phyloP scores from a whole-genome alignment of 2,329 filamentous ascomycete species.

The Phialocephala sp. region DNA sequence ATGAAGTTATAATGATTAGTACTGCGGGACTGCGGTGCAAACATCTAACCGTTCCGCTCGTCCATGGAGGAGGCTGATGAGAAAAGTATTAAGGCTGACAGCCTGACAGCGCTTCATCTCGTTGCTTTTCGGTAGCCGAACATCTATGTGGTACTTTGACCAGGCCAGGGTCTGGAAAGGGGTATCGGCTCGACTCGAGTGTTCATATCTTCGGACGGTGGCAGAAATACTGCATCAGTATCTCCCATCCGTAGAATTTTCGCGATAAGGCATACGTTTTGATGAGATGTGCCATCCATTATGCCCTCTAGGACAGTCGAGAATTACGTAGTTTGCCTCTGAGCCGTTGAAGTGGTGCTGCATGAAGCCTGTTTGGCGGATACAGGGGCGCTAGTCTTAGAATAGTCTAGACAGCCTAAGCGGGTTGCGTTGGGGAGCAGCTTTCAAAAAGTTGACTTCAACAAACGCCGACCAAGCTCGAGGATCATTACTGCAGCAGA shows the following conservation, averaged over 20 bases:
- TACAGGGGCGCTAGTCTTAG: neutral
- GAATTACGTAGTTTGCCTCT: slow-evolving; percentile 21
- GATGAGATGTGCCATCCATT: slow-evolving; percentile 20
- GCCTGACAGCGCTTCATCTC: slow-evolving; percentile 12
- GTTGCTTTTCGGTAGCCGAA: slow-evolving; percentile 3
- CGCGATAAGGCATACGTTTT: slow-evolving; percentile 16
- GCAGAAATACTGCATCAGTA: too few species aligned
- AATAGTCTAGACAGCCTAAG: neutral
- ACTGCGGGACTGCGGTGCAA: slow-evolving; percentile 4
- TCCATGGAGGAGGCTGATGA: slow-evolving; percentile 17
- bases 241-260: slow-evolving; percentile 7
- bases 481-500: slow-evolving; percentile 24
- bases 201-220: neutral
- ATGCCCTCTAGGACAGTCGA: neutral
- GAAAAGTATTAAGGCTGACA: slow-evolving; percentile 16
- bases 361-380: slow-evolving; percentile 12
- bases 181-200: neutral
- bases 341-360: slow-evolving; percentile 10
- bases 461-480: slow-evolving; percentile 11
- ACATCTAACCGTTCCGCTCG: slow-evolving; percentile 19
- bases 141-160: neutral
- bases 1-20: neutral
- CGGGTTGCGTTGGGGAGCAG: neutral
- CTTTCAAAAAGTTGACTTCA: slow-evolving; percentile 7
- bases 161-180: slow-evolving; percentile 5